These are phyloP conservation scores for Kazachstania sp. DNA, from an alignment of 1,139 yeast species.

Conservation along the genomic window DNA sequence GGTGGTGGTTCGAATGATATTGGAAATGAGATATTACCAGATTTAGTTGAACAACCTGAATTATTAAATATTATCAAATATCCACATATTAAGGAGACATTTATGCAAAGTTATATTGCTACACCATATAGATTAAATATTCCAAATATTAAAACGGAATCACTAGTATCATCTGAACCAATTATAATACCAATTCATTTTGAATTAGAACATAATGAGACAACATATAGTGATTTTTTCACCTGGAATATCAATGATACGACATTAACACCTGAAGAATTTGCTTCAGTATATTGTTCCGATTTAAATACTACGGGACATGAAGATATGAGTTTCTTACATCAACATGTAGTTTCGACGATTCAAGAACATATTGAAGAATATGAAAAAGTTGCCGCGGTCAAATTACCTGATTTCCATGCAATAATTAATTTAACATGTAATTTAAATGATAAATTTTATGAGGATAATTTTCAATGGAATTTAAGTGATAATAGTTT, in stretches of 20 bases:
- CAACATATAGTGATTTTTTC: conserved; percentile 68
- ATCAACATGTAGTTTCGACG: conserved; percentile 57
- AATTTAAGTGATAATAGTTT: conserved; percentile 44
- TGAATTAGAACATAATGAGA: conserved; percentile 57
- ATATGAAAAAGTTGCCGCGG: conserved; percentile 53
- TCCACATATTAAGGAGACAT: conserved; percentile 29
- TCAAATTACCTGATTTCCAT: conserved; percentile 55
- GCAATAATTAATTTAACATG: conserved; percentile 77
- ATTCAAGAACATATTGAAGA: conserved; percentile 78
- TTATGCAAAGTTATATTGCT: conserved; percentile 28
- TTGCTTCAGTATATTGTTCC: conserved; percentile 68
- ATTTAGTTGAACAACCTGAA: conserved; percentile 27
- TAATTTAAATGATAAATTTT: conserved; percentile 71
- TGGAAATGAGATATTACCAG: conserved; percentile 19
- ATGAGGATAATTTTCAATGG: conserved; percentile 95
- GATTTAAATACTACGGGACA: conserved; percentile 43
- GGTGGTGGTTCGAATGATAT: background rate
- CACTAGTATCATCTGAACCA: conserved; percentile 16
- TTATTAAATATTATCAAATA: conserved; percentile 25
- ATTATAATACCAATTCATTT: conserved; percentile 72
- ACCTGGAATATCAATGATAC: conserved; percentile 86
- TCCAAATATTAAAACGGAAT: background rate
- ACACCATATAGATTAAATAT: conserved; percentile 25
- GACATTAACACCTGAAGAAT: conserved; percentile 71
- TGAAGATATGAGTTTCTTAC: conserved; percentile 32